These are phyloP conservation scores for Chrysanthemum seticuspe DNA, from an alignment of 129 eudicot species.

Conservation along the genomic window DNA sequence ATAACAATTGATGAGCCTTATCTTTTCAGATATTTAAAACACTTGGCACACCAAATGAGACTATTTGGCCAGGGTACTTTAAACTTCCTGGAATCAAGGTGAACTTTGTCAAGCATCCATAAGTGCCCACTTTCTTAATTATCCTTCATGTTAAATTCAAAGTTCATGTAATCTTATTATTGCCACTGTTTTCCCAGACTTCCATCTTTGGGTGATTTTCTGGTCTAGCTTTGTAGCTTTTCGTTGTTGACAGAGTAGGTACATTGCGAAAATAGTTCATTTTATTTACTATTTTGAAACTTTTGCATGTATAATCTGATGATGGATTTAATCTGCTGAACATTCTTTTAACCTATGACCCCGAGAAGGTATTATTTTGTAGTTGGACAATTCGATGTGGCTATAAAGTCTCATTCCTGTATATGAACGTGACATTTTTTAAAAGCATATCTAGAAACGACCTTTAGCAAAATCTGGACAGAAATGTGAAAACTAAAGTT, in stretches of 20 bases:
- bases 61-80: no score
- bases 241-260: conserved; percentile 61
- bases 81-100: conserved; percentile 34
- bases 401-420: background rate
- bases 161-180: conserved; percentile 46
- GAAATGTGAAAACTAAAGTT: no score
- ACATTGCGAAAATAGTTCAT: conserved; percentile 25
- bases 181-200: conserved; percentile 83
- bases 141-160: conserved; percentile 10
- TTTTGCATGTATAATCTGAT: conserved; percentile 82
- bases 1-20: conserved; percentile 1
- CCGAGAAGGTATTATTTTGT: conserved; percentile 60
- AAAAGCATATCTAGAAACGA: conserved; percentile 1
- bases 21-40: conserved; percentile 65
- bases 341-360: conserved; percentile 85
- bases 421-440: no score
- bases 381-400: background rate
- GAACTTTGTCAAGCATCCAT: conserved; percentile 88
- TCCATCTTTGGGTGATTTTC: conserved; percentile 98
- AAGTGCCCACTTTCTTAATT: conserved; percentile 42
- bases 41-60: conserved; percentile 42
- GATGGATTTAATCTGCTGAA: conserved; percentile 55
- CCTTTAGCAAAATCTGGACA: no score
- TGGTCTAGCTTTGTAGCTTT: conserved; percentile 92
- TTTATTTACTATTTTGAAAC: conserved; percentile 44